Percentiles rank a stretch among this genome's conserved stretches.
Evolutionary conservation across 1,284 basidiomycete genomes (phyloP).

Genomic region (Cutaneotrichosporon cavernicola): DNA sequence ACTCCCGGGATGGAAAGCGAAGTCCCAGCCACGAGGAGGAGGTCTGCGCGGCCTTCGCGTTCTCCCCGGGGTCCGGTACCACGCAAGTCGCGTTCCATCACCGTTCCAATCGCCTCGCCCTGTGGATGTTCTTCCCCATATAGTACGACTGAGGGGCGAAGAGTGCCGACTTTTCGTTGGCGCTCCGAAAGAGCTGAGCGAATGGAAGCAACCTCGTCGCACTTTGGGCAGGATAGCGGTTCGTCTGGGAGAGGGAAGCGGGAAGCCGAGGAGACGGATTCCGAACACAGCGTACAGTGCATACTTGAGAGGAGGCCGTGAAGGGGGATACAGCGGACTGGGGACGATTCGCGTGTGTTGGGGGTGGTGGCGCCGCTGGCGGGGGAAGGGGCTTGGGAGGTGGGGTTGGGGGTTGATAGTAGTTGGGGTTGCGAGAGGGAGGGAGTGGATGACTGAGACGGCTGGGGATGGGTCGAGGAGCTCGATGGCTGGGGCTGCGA

Average conservation of each 20-base stretch:
- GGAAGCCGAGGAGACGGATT: slow-evolving; percentile 64
- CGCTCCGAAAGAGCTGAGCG: slow-evolving; percentile 75
- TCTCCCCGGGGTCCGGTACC: slow-evolving; percentile 54
- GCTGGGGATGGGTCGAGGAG: neutral
- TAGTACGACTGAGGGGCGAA: slow-evolving; percentile 83
- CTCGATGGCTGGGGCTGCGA: neutral
- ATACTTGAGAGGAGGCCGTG: slow-evolving; percentile 80
- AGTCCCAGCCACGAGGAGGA: slow-evolving; percentile 87
- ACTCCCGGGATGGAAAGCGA: slow-evolving; percentile 87
- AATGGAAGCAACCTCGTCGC: slow-evolving; percentile 66
- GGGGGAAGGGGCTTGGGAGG: neutral
- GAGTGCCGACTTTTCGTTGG: slow-evolving; percentile 71
- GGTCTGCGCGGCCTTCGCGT: slow-evolving; percentile 57
- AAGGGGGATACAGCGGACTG: slow-evolving; percentile 73
- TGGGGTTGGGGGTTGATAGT: neutral
- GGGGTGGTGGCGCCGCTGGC: neutral
- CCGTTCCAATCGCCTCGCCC: slow-evolving; percentile 79
- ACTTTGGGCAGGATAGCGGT: slow-evolving; percentile 76
- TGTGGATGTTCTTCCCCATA: slow-evolving; percentile 88
- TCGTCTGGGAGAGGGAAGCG: slow-evolving; percentile 59
- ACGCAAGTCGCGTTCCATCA: slow-evolving; percentile 72
- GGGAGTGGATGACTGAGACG: neutral
- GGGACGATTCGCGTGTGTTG: neutral
- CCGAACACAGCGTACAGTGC: slow-evolving; percentile 77
- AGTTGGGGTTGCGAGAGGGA: neutral